Conservation (phyloP, 2,329 filamentous ascomycete genomes). For the Alternaria sp. region DNA sequence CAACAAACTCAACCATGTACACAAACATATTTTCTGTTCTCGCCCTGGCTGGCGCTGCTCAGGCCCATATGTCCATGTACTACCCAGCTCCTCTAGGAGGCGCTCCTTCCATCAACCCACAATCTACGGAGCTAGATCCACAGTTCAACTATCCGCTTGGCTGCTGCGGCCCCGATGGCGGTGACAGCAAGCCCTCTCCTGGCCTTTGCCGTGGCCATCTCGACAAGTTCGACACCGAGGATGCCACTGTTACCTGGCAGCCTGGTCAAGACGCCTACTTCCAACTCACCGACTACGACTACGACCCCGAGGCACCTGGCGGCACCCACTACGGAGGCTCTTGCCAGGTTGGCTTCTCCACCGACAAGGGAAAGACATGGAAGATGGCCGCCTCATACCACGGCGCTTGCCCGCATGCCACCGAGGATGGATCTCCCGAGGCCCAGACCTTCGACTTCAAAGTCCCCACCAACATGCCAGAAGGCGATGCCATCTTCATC, state of each 20-base stretch:
- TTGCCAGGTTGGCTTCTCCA: constrained; percentile 55
- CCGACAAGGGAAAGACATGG: constrained; percentile 53
- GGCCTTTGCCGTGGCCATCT: constrained; percentile 55
- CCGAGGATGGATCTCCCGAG: constrained; percentile 45
- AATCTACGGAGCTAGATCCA: constrained; percentile 24
- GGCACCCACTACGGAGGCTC: constrained; percentile 56
- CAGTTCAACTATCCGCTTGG: constrained; percentile 54
- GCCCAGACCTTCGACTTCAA: constrained; percentile 55
- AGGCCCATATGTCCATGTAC: constrained; percentile 52
- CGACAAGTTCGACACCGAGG: constrained; percentile 51
- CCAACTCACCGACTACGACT: constrained; percentile 44
- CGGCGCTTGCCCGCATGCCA: constrained; percentile 55
- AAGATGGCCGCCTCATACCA: constrained; percentile 54
- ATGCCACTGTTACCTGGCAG: constrained; percentile 53
- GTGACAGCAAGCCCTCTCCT: constrained; percentile 34
- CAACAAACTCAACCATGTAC: constrained; percentile 29
- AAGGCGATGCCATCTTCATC: constrained; percentile 52
- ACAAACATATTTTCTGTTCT: constrained; percentile 33
- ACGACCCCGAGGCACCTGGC: constrained; percentile 32
- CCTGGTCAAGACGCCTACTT: constrained; percentile 53
- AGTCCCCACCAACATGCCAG: constrained; percentile 52
- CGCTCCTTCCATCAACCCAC: constrained; percentile 52
- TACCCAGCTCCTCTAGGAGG: constrained; percentile 54
- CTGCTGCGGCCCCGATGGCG: constrained; percentile 52
- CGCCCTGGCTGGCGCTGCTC: constrained; percentile 35